These are phyloP conservation scores for Cutaneotrichosporon arboriforme DNA, from an alignment of 1,284 basidiomycete species.

Conservation along the genomic window DNA sequence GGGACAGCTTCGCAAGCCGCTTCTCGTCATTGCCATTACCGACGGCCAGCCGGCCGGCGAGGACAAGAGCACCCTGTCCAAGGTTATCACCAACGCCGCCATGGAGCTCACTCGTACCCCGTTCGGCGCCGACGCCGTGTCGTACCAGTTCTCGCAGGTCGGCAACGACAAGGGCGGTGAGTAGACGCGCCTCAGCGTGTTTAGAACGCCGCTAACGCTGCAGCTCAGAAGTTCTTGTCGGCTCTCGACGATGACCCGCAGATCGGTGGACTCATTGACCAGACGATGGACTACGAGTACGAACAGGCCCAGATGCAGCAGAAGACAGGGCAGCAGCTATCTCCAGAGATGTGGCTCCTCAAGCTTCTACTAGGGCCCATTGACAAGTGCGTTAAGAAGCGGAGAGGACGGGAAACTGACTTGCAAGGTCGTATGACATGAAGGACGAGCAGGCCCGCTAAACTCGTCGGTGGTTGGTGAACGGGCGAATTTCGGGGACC, in stretches of 20 bases:
- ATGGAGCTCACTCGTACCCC: slow-evolving; percentile 29
- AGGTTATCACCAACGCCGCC: slow-evolving; percentile 33
- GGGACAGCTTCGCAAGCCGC: slow-evolving; percentile 47
- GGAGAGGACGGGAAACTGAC: neutral
- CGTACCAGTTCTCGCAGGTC: slow-evolving; percentile 21
- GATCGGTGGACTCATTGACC: slow-evolving; percentile 18
- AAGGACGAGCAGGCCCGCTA: slow-evolving; percentile 10
- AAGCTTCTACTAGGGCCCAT: slow-evolving; percentile 17
- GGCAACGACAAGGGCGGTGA: slow-evolving; percentile 25
- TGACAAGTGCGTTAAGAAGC: slow-evolving; percentile 4
- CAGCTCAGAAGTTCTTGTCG: slow-evolving; percentile 18
- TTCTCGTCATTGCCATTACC: slow-evolving; percentile 48
- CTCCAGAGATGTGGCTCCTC: slow-evolving; percentile 18
- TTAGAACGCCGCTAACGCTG: slow-evolving; percentile 4
- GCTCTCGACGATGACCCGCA: slow-evolving; percentile 18
- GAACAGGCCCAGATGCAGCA: slow-evolving; percentile 16
- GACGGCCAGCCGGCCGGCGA: slow-evolving; percentile 50
- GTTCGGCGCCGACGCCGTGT: slow-evolving; percentile 20
- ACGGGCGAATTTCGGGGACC: no score
- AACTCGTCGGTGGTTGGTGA: neutral
- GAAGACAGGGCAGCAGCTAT: slow-evolving; percentile 33
- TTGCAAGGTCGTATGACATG: slow-evolving; percentile 4
- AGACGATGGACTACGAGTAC: slow-evolving; percentile 19
- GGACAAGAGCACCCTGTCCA: slow-evolving; percentile 27
- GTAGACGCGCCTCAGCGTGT: slow-evolving; percentile 27